phyloP scores from a whole-genome alignment of 129 eudicot species.

The Tagetes erecta region DNA sequence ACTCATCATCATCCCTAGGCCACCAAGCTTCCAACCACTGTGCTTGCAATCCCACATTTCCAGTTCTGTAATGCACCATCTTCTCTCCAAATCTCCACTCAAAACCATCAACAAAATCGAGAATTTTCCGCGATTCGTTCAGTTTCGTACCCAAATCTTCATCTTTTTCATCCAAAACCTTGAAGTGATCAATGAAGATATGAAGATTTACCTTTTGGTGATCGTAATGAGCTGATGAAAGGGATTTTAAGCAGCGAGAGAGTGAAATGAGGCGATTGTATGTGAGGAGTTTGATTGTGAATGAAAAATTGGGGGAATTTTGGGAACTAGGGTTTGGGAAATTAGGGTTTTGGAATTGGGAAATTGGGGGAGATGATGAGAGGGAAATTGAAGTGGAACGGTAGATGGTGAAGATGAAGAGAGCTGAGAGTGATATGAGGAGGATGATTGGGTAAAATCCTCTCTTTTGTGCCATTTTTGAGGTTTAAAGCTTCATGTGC shows the following conservation, averaged over 20 bases:
- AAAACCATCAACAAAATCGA: conserved; percentile 85
- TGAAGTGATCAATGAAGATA: conserved; percentile 75
- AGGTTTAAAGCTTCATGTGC: conserved; percentile 24
- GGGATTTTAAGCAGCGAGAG: conserved; percentile 77
- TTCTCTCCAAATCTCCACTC: conserved; percentile 75
- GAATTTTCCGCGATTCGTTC: conserved; percentile 51
- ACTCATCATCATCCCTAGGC: conserved; percentile 78
- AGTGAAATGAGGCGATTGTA: conserved; percentile 81
- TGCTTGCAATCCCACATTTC: conserved; percentile 83
- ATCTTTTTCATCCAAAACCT: conserved; percentile 29
- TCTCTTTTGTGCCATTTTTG: conserved; percentile 35
- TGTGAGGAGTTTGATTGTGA: conserved; percentile 78
- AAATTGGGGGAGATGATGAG: conserved; percentile 32
- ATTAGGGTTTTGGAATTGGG: conserved; percentile 37
- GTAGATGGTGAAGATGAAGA: conserved; percentile 48
- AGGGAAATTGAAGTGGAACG: conserved; percentile 45
- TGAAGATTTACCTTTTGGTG: conserved; percentile 64
- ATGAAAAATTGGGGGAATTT: conserved; percentile 44
- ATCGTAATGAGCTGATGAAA: conserved; percentile 64
- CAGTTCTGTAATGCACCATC: conserved; percentile 81
- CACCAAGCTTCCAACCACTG: conserved; percentile 99
- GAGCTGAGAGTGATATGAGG: conserved; percentile 30
- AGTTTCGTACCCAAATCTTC: conserved; percentile 50
- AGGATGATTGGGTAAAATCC: conserved; percentile 42
- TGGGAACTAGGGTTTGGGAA: conserved; percentile 23